These are phyloP conservation scores for Micractinium conductrix DNA, from an alignment of 139 green algal genomes.

Conservation along the genomic window DNA sequence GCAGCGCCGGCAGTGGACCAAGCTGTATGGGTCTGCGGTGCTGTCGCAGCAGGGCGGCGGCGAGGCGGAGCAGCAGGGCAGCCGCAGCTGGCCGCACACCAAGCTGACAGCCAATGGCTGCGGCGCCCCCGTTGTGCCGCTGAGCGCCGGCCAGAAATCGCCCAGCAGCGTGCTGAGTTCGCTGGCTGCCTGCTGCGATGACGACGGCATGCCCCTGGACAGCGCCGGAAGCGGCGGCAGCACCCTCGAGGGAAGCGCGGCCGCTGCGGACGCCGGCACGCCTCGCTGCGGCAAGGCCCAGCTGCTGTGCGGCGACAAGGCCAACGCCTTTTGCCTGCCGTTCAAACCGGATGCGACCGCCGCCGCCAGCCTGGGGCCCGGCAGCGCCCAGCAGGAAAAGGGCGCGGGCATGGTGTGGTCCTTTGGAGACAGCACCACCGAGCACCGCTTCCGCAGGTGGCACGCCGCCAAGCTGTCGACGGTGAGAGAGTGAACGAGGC, in stretches of 20 bases:
- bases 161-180: constrained; percentile 28
- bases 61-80: neutral
- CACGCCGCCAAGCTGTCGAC: neutral
- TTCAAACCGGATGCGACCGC: neutral
- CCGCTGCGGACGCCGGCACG: too few species aligned
- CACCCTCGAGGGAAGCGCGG: too few species aligned
- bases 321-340: neutral
- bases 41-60: too few species aligned
- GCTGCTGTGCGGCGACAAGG: too few species aligned
- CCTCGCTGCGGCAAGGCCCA: too few species aligned
- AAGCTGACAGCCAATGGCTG: too few species aligned
- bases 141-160: neutral
- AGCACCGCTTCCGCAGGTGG: neutral
- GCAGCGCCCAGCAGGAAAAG: neutral
- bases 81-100: neutral
- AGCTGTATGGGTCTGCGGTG: neutral
- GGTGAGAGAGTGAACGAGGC: neutral
- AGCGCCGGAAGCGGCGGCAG: too few species aligned
- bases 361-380: neutral
- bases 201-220: too few species aligned
- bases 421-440: neutral
- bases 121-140: too few species aligned
- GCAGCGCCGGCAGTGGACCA: constrained; percentile 1
- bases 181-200: neutral
- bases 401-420: neutral